These are phyloP conservation scores for Globisporangium spiculum DNA, from an alignment of 352 stramenopile species.

Conservation along the genomic window DNA sequence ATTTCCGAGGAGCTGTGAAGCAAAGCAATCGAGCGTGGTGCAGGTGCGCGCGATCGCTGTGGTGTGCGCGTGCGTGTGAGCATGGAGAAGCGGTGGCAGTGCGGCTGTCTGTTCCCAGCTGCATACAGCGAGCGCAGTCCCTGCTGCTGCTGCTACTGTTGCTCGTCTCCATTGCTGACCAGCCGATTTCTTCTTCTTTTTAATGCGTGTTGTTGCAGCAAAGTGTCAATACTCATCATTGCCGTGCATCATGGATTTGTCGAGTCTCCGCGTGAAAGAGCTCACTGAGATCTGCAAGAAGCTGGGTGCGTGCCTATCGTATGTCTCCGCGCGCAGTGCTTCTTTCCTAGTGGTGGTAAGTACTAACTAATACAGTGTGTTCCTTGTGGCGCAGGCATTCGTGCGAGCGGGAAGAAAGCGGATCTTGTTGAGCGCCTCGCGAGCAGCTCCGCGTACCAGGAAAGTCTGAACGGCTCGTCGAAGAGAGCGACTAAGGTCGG, in stretches of 20 bases:
- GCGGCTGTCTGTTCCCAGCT: not conserved
- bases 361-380: not conserved
- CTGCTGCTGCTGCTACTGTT: not conserved
- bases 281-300: constrained; percentile 80
- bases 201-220: constrained; percentile 3
- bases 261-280: constrained; percentile 72
- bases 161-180: not conserved
- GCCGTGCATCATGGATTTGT: constrained; percentile 51
- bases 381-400: constrained; percentile 44
- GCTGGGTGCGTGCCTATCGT: constrained; percentile 1
- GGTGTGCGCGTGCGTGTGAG: not conserved
- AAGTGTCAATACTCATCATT: not conserved
- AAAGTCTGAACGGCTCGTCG: constrained; percentile 17
- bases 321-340: not conserved
- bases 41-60: not conserved
- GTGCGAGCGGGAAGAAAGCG: constrained; percentile 65
- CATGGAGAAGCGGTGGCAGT: not conserved
- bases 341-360: not conserved
- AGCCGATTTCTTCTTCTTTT: not conserved
- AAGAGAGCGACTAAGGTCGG: constrained; percentile 27
- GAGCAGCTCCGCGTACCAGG: constrained; percentile 47
- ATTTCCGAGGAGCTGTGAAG: not conserved
- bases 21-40: not conserved
- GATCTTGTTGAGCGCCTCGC: constrained; percentile 76
- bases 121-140: not conserved